Evolutionary conservation across 441 rosid species (phyloP).

Genomic region (Macaranga tanarius): DNA sequence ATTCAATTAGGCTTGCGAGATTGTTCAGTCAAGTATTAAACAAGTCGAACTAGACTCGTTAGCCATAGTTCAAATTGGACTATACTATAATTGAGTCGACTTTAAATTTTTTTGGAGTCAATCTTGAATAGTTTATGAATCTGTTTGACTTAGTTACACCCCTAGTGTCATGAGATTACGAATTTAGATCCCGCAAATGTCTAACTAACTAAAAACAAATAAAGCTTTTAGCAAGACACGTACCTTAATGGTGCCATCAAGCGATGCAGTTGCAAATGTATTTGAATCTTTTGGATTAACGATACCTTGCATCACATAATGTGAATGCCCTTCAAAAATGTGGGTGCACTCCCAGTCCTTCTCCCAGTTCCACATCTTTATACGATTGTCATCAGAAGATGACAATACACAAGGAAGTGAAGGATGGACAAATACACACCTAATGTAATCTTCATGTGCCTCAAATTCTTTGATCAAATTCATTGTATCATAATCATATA

Average conservation of each 20-base stretch:
- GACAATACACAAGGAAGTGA: conserved; percentile 77
- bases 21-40: too few relatives aligned
- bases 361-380: conserved; percentile 98
- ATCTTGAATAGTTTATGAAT: too few relatives aligned
- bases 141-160: too few relatives aligned
- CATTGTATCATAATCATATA: conserved; percentile 70
- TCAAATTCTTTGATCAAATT: conserved; percentile 79
- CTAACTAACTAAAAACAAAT: too few relatives aligned
- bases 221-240: too few relatives aligned
- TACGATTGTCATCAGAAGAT: conserved; percentile 82
- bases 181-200: too few relatives aligned
- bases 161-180: too few relatives aligned
- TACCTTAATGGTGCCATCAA: conserved; percentile 83
- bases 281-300: conserved; percentile 71
- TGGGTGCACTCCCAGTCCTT: conserved; percentile 84
- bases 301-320: conserved; percentile 85
- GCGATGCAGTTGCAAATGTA: conserved; percentile 87
- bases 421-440: conserved; percentile 76
- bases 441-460: conserved; percentile 83
- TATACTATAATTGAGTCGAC: too few relatives aligned
- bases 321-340: conserved; percentile 81
- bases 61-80: too few relatives aligned
- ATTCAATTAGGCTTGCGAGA: too few relatives aligned
- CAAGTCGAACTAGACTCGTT: too few relatives aligned
- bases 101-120: too few relatives aligned